phyloP scores from a whole-genome alignment of 208 protist genomes.

The Vickermania ingenoplastis region DNA sequence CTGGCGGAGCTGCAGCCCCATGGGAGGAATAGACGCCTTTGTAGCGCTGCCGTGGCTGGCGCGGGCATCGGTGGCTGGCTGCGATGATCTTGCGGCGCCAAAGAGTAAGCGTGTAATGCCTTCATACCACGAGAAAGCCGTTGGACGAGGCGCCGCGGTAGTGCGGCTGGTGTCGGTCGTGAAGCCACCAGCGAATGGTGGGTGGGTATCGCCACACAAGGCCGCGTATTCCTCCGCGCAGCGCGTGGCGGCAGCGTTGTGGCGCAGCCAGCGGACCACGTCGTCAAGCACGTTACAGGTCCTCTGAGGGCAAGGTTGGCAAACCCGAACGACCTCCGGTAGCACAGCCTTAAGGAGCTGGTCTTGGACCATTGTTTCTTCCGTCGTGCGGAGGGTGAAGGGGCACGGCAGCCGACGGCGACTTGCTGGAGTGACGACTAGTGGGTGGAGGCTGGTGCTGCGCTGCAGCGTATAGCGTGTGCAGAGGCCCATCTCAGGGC shows the following conservation, averaged over 20 bases:
- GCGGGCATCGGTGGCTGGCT: no score
- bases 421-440: background rate
- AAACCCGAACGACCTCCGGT: background rate
- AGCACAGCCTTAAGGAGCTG: background rate
- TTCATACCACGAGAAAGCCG: no score
- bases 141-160: no score
- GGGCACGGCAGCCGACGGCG: background rate
- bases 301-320: background rate
- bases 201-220: no score
- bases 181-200: no score
- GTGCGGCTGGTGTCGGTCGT: no score
- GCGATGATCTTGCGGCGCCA: background rate
- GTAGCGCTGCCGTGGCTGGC: no score
- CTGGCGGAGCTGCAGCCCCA: background rate
- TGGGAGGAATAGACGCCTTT: conserved; percentile 1
- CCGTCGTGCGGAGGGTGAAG: background rate
- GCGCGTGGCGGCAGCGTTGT: no score
- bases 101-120: no score
- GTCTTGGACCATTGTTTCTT: background rate
- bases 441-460: background rate
- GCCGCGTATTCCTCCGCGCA: no score
- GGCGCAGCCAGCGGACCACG: background rate
- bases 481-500: background rate
- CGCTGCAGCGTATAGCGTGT: background rate
- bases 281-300: background rate